Percentiles rank a stretch among this genome's conserved stretches.
phyloP scores from a whole-genome alignment of 352 stramenopile species.

The Albugo candida region DNA sequence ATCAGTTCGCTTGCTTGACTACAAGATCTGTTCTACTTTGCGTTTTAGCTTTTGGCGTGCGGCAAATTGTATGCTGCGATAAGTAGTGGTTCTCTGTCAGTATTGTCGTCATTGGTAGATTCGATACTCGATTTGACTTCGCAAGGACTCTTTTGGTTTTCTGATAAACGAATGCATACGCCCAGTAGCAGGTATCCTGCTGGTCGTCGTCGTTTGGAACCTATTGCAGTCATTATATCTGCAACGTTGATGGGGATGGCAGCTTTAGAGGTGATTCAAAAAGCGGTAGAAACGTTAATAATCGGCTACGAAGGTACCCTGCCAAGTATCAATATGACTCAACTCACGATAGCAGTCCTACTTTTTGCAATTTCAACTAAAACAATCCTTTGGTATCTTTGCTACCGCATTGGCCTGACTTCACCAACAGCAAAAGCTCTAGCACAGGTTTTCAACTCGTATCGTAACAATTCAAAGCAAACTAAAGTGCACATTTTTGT shows the following conservation, averaged over 20 bases:
- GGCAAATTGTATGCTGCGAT: constrained; percentile 63
- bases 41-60: constrained; percentile 23
- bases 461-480: neutral
- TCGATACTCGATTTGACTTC: constrained; percentile 87
- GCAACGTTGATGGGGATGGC: constrained; percentile 93
- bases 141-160: constrained; percentile 87
- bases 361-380: constrained; percentile 61
- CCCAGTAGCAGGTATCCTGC: constrained; percentile 86
- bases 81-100: constrained; percentile 78
- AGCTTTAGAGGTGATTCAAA: constrained; percentile 89
- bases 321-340: constrained; percentile 46
- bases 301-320: constrained; percentile 36
- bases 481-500: constrained; percentile 4
- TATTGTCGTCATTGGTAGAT: constrained; percentile 89
- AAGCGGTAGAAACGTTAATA: constrained; percentile 70
- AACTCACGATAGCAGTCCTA: constrained; percentile 44
- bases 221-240: constrained; percentile 89
- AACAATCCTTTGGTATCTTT: constrained; percentile 64
- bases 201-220: constrained; percentile 82
- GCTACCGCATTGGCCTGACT: constrained; percentile 32
- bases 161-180: constrained; percentile 82
- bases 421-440: constrained; percentile 55
- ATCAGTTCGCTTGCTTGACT: no score
- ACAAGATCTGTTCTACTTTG: no score
- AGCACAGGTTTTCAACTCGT: constrained; percentile 23